Evolutionary conservation across 257 asterid genomes (phyloP).

Genomic region (Rubia yunnanensis): DNA sequence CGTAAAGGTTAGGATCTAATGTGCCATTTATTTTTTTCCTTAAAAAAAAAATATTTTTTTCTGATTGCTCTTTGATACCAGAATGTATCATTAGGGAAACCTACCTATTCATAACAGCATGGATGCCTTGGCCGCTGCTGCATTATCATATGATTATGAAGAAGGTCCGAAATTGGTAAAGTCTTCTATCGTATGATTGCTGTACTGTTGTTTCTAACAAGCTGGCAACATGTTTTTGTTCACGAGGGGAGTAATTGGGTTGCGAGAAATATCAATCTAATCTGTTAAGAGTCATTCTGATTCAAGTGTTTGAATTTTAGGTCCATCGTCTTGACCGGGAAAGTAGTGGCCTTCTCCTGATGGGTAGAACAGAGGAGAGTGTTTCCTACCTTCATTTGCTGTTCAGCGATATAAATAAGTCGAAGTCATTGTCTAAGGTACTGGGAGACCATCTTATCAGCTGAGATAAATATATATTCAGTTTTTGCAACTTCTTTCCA

Average conservation of each 20-base stretch:
- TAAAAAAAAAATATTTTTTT: constrained; percentile 4
- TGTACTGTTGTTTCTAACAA: neutral
- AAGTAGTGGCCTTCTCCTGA: constrained; percentile 82
- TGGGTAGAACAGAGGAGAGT: constrained; percentile 91
- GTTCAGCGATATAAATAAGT: constrained; percentile 52
- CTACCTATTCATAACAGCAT: constrained; percentile 87
- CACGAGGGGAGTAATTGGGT: neutral
- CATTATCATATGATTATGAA: constrained; percentile 72
- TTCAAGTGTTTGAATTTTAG: constrained; percentile 26
- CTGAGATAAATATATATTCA: neutral
- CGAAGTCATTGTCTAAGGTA: constrained; percentile 57
- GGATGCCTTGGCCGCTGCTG: constrained; percentile 97
- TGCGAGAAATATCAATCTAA: neutral
- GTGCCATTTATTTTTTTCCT: neutral
- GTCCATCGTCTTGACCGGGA: constrained; percentile 96
- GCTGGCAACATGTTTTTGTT: neutral
- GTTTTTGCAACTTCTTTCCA: neutral
- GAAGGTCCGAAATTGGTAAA: constrained; percentile 95
- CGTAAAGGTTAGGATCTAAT: constrained; percentile 50
- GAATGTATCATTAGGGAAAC: constrained; percentile 41
- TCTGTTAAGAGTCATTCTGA: neutral
- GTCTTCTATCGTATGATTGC: constrained; percentile 6
- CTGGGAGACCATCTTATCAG: constrained; percentile 12
- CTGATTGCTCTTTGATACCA: constrained; percentile 12
- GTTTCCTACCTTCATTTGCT: constrained; percentile 64